Percentiles rank a stretch among this genome's conserved stretches.
These are phyloP conservation scores for Coemansia sp. DNA, from an alignment of 192 early-diverging fungal genomes.

Conservation along the genomic window DNA sequence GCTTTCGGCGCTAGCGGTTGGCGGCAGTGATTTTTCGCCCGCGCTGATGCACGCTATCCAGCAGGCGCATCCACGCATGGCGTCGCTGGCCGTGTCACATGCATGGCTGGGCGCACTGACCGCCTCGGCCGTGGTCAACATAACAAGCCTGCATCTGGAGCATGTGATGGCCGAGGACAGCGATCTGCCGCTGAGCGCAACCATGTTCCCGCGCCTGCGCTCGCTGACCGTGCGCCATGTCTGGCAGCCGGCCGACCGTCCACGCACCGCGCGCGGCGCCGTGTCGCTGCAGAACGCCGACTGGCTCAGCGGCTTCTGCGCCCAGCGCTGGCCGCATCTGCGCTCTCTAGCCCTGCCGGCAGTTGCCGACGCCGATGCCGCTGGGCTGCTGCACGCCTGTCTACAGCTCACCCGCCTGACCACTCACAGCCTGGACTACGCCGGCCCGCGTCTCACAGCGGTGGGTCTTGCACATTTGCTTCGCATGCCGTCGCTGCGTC, in stretches of 20 bases:
- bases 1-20: conserved; percentile 32
- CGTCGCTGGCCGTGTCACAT: conserved; percentile 28
- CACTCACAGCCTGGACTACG: conserved; percentile 50
- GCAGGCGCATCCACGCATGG: conserved; percentile 22
- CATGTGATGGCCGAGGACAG: conserved; percentile 26
- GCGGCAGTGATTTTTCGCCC: conserved; percentile 37
- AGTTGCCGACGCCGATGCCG: conserved; percentile 35
- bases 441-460: conserved; percentile 44
- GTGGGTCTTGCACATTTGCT: conserved; percentile 30
- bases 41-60: conserved; percentile 35
- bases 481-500: conserved; percentile 32
- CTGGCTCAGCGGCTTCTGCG: conserved; percentile 25
- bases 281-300: conserved; percentile 36
- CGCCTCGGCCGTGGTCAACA: background rate
- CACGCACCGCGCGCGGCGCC: conserved; percentile 35
- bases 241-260: conserved; percentile 21
- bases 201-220: conserved; percentile 30
- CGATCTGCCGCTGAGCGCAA: conserved; percentile 23
- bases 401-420: conserved; percentile 32
- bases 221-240: conserved; percentile 40
- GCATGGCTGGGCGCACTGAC: conserved; percentile 30
- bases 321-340: conserved; percentile 27
- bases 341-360: conserved; percentile 38
- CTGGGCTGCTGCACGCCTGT: conserved; percentile 22
- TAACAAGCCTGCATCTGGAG: conserved; percentile 33